These are phyloP conservation scores for Penicillium sp. DNA, from an alignment of 2,329 filamentous ascomycete genomes.

Conservation along the genomic window DNA sequence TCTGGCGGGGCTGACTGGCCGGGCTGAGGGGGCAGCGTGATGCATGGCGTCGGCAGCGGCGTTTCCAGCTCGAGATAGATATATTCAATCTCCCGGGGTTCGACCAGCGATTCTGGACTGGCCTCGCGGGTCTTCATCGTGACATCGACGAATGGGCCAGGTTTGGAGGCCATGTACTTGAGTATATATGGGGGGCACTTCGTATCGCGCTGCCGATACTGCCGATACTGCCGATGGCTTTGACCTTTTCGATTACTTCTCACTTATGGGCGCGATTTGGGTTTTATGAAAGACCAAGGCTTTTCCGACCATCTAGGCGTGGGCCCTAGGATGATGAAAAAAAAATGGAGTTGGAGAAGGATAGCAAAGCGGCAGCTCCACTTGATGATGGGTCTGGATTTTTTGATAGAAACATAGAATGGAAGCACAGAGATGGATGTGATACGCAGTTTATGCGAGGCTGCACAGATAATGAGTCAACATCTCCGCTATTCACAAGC, in stretches of 20 bases:
- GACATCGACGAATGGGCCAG: conserved; percentile 1
- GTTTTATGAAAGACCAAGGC: conserved; percentile 1
- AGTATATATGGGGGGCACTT: background rate
- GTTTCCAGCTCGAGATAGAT: conserved; percentile 66
- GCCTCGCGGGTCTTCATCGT: conserved; percentile 18
- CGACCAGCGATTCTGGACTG: conserved; percentile 17
- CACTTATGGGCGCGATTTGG: background rate
- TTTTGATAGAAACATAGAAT: background rate
- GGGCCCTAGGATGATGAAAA: conserved; percentile 9
- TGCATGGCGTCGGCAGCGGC: conserved; percentile 51
- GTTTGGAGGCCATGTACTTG: conserved; percentile 3
- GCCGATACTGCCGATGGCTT: background rate
- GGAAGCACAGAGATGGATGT: background rate
- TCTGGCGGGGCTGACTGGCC: conserved; percentile 51
- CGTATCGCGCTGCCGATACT: background rate
- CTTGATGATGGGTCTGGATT: background rate
- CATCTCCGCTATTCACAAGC: background rate
- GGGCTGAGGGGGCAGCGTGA: conserved; percentile 32
- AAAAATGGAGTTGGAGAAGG: conserved; percentile 19
- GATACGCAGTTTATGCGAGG: background rate
- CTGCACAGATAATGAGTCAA: background rate
- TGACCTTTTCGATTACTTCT: background rate
- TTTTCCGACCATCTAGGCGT: conserved; percentile 1
- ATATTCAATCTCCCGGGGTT: conserved; percentile 50
- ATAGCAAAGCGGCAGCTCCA: conserved; percentile 11